A percentile compares a stretch with the other conserved stretches of the same genome.
These are phyloP conservation scores for Entoloma clypeatum DNA, from an alignment of 1,284 basidiomycete genomes.

Conservation along the genomic window DNA sequence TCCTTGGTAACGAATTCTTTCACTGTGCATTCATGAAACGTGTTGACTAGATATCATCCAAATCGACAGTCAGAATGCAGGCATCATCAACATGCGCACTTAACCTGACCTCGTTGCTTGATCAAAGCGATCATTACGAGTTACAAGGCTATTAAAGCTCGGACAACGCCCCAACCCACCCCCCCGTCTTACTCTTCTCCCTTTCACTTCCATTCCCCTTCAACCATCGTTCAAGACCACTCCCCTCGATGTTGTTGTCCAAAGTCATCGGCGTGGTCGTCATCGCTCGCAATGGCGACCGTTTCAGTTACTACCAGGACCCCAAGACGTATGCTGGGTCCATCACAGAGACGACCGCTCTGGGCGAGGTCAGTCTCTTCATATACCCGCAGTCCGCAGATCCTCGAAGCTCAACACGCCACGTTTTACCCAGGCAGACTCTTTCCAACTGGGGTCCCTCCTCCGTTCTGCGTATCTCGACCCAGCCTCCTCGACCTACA, in stretches of 20 bases:
- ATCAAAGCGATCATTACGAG: too few species aligned
- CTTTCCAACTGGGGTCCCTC: conserved; percentile 64
- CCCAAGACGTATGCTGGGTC: conserved; percentile 65
- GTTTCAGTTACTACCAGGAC: conserved; percentile 67
- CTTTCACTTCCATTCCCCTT: conserved; percentile 18
- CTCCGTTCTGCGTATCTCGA: conserved; percentile 71
- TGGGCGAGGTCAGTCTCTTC: conserved; percentile 62
- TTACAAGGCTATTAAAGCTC: too few species aligned
- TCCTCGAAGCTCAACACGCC: conserved; percentile 1
- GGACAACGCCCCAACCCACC: background rate
- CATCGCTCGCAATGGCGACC: conserved; percentile 82
- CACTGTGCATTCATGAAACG: too few species aligned
- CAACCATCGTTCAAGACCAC: too few species aligned
- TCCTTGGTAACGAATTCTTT: too few species aligned
- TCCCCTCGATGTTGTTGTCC: conserved; percentile 52
- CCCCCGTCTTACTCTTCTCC: conserved; percentile 13
- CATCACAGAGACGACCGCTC: conserved; percentile 77
- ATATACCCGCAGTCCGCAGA: too few species aligned
- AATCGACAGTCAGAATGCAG: too few species aligned
- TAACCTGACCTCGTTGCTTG: too few species aligned
- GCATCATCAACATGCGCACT: too few species aligned
- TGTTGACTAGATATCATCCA: too few species aligned
- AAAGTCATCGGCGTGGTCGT: conserved; percentile 79
- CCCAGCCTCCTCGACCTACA: conserved; percentile 57
- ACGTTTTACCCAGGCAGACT: conserved; percentile 51